Base-by-base conservation (phyloP, 106 monocot genomes). In the Cymbidium sinense region DNA sequence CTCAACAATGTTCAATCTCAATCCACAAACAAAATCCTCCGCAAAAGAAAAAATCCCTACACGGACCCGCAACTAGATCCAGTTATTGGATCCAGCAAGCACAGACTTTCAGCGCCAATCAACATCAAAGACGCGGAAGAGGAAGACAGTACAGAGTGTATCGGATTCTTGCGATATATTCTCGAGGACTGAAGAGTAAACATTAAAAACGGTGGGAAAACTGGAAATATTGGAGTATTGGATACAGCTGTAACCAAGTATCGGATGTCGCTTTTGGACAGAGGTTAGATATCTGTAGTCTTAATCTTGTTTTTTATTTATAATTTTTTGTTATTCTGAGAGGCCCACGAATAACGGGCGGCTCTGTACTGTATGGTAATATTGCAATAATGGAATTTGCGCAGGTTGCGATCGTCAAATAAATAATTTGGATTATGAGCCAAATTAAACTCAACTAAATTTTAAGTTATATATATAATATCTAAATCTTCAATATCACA, bases 201-300 rank as follows among this genome's bases (percentile, higher is more conserved):
- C 33, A 15, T 67, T 67, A 33, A 30, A 67, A 67, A 58, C 8
- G 58, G 61, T n/a, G 27, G 61, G 27, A 25, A 62, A 23, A 62
- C 25, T 62, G 21, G 67, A 67, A 67, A 67, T 21, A 21, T 28
- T 30, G 15, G 67, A 31, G 13, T 13, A 31, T 67, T 67, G 67
- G 67, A 30, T 30, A 67, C 67, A 67, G 67, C 67, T 67, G 67
- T 67, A 67, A 67, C 2, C 67, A 67, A 33, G 67, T 15, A 67
- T 58, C 23, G 58, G 58, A 58, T 58, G 47, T 47, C 47, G 47
- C 47, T 47, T 13, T 47, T 15, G 13, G 47, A 11, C 47, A 47
- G 47, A 58, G 58, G 58, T 58, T 58, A 58, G 58, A n/a, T 58
- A 58, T 5, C 20, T n/a, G 21, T 25, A 58, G 23, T 6, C 23